Conservation (phyloP, 192 early-diverging fungal genomes). For the Umbelopsis sp. region DNA sequence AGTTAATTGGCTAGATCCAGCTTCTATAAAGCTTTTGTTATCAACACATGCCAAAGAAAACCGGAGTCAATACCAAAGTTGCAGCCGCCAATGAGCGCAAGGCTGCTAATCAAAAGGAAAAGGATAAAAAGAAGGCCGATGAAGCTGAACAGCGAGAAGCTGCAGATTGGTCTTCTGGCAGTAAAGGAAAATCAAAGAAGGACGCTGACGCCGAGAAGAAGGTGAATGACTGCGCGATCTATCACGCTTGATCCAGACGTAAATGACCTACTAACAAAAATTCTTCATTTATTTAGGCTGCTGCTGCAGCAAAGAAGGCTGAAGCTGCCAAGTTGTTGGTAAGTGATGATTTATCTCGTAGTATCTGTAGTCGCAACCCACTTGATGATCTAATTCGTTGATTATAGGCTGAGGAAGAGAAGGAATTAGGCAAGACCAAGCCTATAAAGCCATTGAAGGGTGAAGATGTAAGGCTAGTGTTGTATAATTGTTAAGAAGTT, state of each 20-base stretch:
- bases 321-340: conserved; percentile 50
- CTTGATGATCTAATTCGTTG: background rate
- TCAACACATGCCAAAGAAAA: conserved; percentile 30
- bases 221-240: conserved; percentile 18
- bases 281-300: conserved; percentile 34
- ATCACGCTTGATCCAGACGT: background rate
- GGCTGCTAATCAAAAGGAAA: conserved; percentile 58
- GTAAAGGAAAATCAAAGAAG: conserved; percentile 65
- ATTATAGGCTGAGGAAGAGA: conserved; percentile 50
- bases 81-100: conserved; percentile 75
- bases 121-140: conserved; percentile 48
- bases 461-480: conserved; percentile 38
- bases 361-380: background rate
- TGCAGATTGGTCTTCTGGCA: conserved; percentile 61
- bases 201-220: conserved; percentile 56
- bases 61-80: conserved; percentile 26
- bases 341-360: background rate
- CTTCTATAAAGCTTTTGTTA: too few relatives aligned
- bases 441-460: conserved; percentile 43
- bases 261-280: background rate
- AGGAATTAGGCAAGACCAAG: conserved; percentile 43
- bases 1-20: too few relatives aligned
- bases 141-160: conserved; percentile 61
- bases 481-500: background rate
- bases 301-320: conserved; percentile 46